These are phyloP conservation scores for Chlorociboria aeruginascens DNA, from an alignment of 495 filamentous ascomycete species.

Conservation along the genomic window DNA sequence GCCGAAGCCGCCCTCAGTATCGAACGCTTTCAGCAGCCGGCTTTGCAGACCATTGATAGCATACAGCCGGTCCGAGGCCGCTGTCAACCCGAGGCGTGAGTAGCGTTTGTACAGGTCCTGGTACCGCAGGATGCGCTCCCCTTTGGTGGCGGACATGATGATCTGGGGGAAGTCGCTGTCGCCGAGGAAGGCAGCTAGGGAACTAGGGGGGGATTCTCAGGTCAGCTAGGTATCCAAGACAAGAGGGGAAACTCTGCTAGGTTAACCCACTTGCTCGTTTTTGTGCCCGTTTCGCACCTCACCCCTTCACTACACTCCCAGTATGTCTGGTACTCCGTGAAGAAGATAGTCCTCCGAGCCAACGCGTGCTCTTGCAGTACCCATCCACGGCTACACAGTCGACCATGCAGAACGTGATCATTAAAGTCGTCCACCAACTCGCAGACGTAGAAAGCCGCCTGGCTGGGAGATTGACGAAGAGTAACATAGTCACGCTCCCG, in stretches of 20 bases:
- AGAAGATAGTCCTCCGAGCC: slow-evolving; percentile 30
- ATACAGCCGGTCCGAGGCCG: neutral
- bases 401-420: slow-evolving; percentile 21
- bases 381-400: slow-evolving; percentile 28
- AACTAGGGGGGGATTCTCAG: too few species aligned
- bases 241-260: too few species aligned
- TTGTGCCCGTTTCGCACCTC: slow-evolving; percentile 17
- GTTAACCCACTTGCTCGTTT: neutral
- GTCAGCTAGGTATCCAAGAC: too few species aligned
- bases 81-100: slow-evolving; percentile 1
- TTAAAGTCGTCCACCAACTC: slow-evolving; percentile 23
- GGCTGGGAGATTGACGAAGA: neutral
- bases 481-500: neutral
- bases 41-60: slow-evolving; percentile 5
- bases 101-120: slow-evolving; percentile 8
- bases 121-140: slow-evolving; percentile 1
- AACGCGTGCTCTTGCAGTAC: slow-evolving; percentile 30
- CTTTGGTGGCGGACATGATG: neutral
- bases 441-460: slow-evolving; percentile 8
- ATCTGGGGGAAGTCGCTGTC: slow-evolving; percentile 27
- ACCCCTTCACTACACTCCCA: slow-evolving; percentile 32
- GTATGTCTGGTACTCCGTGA: slow-evolving; percentile 27
- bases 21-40: neutral
- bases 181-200: slow-evolving; percentile 23
- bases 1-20: slow-evolving; percentile 4